A percentile compares a stretch with the other conserved stretches of the same genome.
phyloP scores from a whole-genome alignment of 2,329 filamentous ascomycete genomes.

The Ceratocystis cubensis region DNA sequence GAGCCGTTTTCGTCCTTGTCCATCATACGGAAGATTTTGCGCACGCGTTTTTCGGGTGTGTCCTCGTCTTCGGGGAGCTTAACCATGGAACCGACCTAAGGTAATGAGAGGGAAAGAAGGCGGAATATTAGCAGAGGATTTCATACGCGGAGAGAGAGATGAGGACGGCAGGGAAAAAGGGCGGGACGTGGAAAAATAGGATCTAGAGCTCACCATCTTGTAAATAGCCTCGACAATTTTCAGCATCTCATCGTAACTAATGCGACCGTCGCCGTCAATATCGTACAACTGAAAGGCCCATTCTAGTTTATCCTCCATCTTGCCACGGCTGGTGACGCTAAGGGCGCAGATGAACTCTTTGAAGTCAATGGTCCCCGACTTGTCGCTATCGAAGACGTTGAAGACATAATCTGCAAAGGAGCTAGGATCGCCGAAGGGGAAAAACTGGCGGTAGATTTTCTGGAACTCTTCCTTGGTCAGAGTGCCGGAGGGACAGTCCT shows the following conservation, averaged over 20 bases:
- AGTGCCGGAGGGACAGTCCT: slow-evolving; percentile 94
- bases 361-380: slow-evolving; percentile 95
- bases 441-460: slow-evolving; percentile 99
- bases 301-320: slow-evolving; percentile 98
- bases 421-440: slow-evolving; percentile 93
- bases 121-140: not conserved
- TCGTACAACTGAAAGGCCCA: slow-evolving; percentile 99
- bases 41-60: slow-evolving; percentile 94
- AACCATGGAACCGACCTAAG: slow-evolving; percentile 93
- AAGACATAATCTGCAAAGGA: slow-evolving; percentile 98
- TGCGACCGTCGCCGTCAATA: slow-evolving; percentile 97
- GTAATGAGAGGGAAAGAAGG: not conserved
- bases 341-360: slow-evolving; percentile 99
- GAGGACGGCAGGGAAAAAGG: slow-evolving; percentile 2
- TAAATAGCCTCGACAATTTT: slow-evolving; percentile 98
- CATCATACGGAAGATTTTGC: slow-evolving; percentile 99
- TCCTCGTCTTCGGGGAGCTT: slow-evolving; percentile 98
- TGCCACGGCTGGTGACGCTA: slow-evolving; percentile 89
- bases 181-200: slow-evolving; percentile 20
- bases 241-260: slow-evolving; percentile 98
- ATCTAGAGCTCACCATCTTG: slow-evolving; percentile 65
- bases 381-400: slow-evolving; percentile 96
- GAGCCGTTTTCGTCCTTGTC: slow-evolving; percentile 99
- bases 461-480: slow-evolving; percentile 98
- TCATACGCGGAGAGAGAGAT: not conserved